phyloP scores from a whole-genome alignment of 2,329 filamentous ascomycete genomes.

The Phaeomoniella chlamydospora region DNA sequence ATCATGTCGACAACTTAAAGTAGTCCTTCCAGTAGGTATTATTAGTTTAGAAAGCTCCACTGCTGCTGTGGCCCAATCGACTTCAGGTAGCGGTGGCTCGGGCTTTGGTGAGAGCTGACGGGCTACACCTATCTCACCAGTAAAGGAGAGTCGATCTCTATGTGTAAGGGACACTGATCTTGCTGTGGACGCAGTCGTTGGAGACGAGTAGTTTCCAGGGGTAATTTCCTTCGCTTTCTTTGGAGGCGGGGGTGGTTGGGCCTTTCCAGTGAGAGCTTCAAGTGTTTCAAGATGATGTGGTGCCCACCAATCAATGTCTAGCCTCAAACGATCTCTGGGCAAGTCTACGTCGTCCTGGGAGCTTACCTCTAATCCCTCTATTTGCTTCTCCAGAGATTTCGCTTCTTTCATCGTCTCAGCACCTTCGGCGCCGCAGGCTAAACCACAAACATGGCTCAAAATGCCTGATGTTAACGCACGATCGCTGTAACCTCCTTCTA shows the following conservation, averaged over 20 bases:
- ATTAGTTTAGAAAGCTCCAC: conserved; percentile 71
- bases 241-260: conserved; percentile 32
- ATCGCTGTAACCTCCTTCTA: conserved; percentile 94
- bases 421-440: conserved; percentile 31
- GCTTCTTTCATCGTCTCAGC: background rate
- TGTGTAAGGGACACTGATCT: conserved; percentile 59
- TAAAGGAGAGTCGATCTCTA: conserved; percentile 20
- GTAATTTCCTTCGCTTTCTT: conserved; percentile 42
- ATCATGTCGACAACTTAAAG: conserved; percentile 60
- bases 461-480: conserved; percentile 78
- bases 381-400: background rate
- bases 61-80: conserved; percentile 74
- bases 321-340: conserved; percentile 24
- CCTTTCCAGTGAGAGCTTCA: conserved; percentile 43
- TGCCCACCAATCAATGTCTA: conserved; percentile 63
- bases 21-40: conserved; percentile 62
- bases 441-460: conserved; percentile 74
- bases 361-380: background rate
- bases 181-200: conserved; percentile 74
- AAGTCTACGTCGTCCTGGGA: conserved; percentile 11
- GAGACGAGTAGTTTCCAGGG: conserved; percentile 64
- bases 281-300: conserved; percentile 50
- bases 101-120: conserved; percentile 11
- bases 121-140: conserved; percentile 8
- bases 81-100: conserved; percentile 57